Conservation (phyloP, 345 rosid genomes). For the Hevea brasiliensis region DNA sequence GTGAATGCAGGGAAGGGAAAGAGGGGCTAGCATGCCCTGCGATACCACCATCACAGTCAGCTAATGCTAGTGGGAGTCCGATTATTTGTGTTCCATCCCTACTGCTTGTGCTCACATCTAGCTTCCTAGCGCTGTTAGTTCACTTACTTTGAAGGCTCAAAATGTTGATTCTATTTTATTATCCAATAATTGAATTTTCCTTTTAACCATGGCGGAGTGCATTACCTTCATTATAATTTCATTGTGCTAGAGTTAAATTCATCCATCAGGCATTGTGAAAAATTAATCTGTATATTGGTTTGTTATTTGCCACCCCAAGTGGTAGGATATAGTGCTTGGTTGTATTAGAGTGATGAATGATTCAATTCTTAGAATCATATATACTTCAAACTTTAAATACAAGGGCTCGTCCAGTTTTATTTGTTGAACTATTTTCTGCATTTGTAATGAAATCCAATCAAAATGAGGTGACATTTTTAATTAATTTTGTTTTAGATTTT, state of each 20-base stretch:
- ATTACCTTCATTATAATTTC: neutral
- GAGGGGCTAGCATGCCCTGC: constrained; percentile 32
- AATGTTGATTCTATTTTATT: neutral
- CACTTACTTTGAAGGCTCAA: constrained; percentile 16
- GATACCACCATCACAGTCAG: constrained; percentile 8
- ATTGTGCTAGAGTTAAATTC: neutral
- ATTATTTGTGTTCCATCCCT: constrained; percentile 1
- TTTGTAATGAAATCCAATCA: too few species aligned
- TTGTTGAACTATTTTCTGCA: neutral
- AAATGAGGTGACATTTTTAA: too few species aligned
- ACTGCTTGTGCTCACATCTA: constrained; percentile 12
- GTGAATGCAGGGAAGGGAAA: constrained; percentile 19
- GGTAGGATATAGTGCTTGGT: neutral
- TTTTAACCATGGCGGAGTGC: neutral
- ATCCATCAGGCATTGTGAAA: neutral
- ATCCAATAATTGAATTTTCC: neutral
- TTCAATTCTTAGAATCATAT: neutral
- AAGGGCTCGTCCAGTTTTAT: neutral
- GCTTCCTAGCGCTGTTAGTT: constrained; percentile 3
- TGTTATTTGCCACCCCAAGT: neutral
- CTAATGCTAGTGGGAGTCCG: neutral
- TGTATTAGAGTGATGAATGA: neutral
- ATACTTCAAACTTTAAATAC: constrained; percentile 2
- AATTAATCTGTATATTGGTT: neutral
- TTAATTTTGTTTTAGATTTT: too few species aligned